phyloP scores from a whole-genome alignment of 176 grass and related monocot genomes.

The Rhynchospora breviuscula region DNA sequence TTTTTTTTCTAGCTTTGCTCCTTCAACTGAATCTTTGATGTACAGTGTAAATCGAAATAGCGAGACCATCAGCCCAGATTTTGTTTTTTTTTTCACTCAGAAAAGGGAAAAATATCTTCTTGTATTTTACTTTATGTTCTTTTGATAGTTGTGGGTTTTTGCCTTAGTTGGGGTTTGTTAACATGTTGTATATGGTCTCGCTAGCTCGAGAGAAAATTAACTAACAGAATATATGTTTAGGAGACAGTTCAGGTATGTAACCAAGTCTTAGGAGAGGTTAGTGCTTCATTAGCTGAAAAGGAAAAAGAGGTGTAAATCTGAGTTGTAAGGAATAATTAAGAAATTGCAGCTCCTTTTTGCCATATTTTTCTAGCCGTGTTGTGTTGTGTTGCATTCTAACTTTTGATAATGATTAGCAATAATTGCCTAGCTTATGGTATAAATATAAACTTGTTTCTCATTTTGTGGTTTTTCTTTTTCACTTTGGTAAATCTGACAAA shows the following conservation, averaged over 20 bases:
- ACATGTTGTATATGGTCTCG: conserved; percentile 19
- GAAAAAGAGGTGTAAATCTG: conserved; percentile 10
- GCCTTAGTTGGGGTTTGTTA: conserved; percentile 6
- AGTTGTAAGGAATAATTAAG: conserved; percentile 1
- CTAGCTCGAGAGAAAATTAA: conserved; percentile 1
- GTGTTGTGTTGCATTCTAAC: not conserved
- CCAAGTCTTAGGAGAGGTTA: conserved; percentile 3
- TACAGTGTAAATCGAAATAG: conserved; percentile 81
- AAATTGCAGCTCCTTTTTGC: conserved; percentile 15
- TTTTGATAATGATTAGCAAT: not conserved
- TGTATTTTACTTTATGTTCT: not conserved
- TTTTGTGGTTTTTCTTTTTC: not conserved
- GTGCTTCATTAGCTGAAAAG: not conserved
- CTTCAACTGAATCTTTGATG: conserved; percentile 28
- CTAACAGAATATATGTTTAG: conserved; percentile 12
- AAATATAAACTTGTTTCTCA: too few species aligned
- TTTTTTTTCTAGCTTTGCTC: not conserved
- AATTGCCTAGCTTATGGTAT: not conserved
- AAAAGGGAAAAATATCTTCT: not conserved
- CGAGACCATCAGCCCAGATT: conserved; percentile 6
- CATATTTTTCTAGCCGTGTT: not conserved
- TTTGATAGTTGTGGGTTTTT: not conserved
- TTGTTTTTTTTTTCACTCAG: not conserved
- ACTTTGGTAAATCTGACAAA: not conserved
- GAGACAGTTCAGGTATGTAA: conserved; percentile 22